phyloP scores from a whole-genome alignment of 2,329 filamentous ascomycete species.

The Alternaria angustiovoidea region DNA sequence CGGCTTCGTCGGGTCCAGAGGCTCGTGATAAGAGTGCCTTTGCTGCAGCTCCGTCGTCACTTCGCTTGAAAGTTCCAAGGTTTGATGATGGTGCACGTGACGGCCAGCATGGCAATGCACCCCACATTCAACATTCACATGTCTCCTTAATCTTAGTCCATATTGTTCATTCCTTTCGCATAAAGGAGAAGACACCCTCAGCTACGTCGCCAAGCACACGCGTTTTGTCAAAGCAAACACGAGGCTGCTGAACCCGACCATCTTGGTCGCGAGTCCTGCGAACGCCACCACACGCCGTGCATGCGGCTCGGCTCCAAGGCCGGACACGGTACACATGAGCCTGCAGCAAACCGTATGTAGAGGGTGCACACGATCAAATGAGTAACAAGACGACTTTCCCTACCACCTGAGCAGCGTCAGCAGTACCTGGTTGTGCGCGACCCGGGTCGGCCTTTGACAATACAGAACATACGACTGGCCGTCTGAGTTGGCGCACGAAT shows the following conservation, averaged over 20 bases:
- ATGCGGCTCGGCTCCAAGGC: conserved; percentile 18
- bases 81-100: conserved; percentile 20
- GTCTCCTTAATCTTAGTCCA: conserved; percentile 35
- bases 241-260: conserved; percentile 1
- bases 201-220: conserved; percentile 14
- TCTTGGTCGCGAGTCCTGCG: conserved; percentile 5
- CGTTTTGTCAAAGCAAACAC: conserved; percentile 8
- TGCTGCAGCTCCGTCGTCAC: conserved; percentile 38
- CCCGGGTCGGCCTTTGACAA: conserved; percentile 4
- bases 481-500: conserved; percentile 1
- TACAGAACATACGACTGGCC: conserved; percentile 10
- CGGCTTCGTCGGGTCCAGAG: conserved; percentile 25
- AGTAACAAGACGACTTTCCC: background rate
- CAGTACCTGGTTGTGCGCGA: conserved; percentile 1
- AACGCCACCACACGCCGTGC: conserved; percentile 7
- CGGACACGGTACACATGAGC: conserved; percentile 6
- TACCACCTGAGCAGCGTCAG: conserved; percentile 7
- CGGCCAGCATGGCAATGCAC: conserved; percentile 16
- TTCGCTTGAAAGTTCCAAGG: conserved; percentile 29
- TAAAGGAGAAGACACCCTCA: conserved; percentile 30
- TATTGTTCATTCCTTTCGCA: conserved; percentile 24
- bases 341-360: conserved; percentile 5
- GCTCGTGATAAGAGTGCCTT: conserved; percentile 35
- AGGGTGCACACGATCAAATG: conserved; percentile 5
- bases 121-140: conserved; percentile 20